Conservation (phyloP, 495 filamentous ascomycete species). For the Aspergillus egyptiacus region DNA sequence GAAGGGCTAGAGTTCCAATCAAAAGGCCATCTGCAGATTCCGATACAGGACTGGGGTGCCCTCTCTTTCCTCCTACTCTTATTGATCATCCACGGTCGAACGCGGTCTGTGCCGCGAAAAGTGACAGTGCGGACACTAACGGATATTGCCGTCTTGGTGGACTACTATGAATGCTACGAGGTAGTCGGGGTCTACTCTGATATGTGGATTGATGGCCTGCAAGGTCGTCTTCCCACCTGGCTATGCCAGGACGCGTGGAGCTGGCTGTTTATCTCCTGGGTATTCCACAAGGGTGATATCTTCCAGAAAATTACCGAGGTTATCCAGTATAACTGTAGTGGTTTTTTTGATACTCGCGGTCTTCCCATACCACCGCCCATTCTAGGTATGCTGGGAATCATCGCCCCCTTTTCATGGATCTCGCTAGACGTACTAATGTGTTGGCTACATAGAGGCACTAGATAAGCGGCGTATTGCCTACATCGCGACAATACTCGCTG, state of each 20-base stretch:
- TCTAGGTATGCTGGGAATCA: not conserved
- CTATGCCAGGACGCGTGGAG: not conserved
- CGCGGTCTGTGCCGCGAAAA: not conserved
- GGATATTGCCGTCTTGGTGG: not conserved
- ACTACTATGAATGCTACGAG: not conserved
- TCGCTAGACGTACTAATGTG: not conserved
- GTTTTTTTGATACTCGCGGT: not conserved
- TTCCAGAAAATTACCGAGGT: not conserved
- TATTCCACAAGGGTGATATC: not conserved
- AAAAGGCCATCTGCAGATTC: not conserved
- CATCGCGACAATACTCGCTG: not conserved
- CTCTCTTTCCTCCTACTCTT: not conserved
- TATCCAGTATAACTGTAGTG: not conserved
- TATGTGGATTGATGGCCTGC: not conserved
- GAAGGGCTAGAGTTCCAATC: not conserved
- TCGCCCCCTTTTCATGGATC: not conserved
- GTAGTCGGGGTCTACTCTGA: not conserved
- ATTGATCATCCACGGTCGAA: not conserved
- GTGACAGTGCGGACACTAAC: not conserved
- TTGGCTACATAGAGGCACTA: not conserved
- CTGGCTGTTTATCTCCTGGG: slow-evolving; percentile 6
- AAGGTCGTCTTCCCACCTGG: not conserved
- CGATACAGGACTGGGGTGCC: not conserved
- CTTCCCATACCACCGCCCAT: not conserved
- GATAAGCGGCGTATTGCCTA: not conserved